Evolutionary conservation across 805 yeast species (phyloP).

Genomic region (Wickerhamomyces subpelliculosus): DNA sequence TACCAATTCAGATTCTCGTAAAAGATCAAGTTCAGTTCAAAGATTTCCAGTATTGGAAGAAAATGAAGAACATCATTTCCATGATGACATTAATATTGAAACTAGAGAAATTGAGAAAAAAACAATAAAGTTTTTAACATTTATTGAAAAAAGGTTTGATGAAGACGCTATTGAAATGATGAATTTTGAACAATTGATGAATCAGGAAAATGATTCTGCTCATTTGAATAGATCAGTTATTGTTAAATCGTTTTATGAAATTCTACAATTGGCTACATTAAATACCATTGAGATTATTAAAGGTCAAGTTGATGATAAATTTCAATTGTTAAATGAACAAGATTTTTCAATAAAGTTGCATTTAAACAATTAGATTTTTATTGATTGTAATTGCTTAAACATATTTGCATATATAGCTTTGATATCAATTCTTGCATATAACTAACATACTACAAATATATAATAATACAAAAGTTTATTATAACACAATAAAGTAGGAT

Average conservation of each 20-base stretch:
- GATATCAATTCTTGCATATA: too few species aligned
- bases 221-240: slow-evolving; percentile 9
- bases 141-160: slow-evolving; percentile 11
- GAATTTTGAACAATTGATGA: slow-evolving; percentile 13
- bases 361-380: too few species aligned
- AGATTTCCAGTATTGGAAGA: background rate
- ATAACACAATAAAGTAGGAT: too few species aligned
- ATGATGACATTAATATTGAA: slow-evolving; percentile 2
- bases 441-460: too few species aligned
- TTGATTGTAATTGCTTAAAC: too few species aligned
- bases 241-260: slow-evolving; percentile 21
- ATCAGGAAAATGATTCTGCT: too few species aligned
- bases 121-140: slow-evolving; percentile 16
- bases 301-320: background rate
- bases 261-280: slow-evolving; percentile 19
- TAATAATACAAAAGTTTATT: too few species aligned
- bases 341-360: background rate
- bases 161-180: slow-evolving; percentile 5
- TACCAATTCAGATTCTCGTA: background rate
- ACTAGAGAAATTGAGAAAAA: slow-evolving; percentile 1
- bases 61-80: slow-evolving; percentile 1
- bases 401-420: too few species aligned
- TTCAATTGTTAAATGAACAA: background rate
- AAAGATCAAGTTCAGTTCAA: background rate
- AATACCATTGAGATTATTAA: background rate